phyloP scores from a whole-genome alignment of 352 stramenopile genomes.

The Phytophthora sp. region DNA sequence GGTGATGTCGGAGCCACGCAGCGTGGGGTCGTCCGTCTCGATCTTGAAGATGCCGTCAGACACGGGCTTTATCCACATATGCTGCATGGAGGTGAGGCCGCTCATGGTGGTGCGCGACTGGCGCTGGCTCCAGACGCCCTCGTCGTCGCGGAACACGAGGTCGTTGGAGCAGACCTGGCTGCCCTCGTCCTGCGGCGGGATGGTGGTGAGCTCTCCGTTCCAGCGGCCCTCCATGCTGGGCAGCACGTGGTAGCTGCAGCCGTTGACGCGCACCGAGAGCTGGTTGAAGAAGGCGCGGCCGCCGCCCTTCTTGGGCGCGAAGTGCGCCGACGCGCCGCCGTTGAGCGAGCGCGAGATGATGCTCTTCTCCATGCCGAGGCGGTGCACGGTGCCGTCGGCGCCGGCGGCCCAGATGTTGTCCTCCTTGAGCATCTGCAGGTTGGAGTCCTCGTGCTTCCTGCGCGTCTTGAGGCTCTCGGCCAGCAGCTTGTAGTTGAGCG shows the following conservation, averaged over 20 bases:
- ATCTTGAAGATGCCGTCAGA: constrained; percentile 89
- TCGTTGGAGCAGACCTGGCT: constrained; percentile 89
- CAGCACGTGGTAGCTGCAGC: constrained; percentile 86
- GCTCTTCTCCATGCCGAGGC: constrained; percentile 84
- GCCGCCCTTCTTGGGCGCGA: constrained; percentile 60
- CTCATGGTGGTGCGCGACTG: constrained; percentile 88
- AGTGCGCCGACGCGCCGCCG: constrained; percentile 52
- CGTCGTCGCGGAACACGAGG: constrained; percentile 81
- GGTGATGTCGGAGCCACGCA: constrained; percentile 82
- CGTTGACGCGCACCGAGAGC: constrained; percentile 85
- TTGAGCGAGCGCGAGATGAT: constrained; percentile 75
- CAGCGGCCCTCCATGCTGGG: constrained; percentile 87
- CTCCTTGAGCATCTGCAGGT: constrained; percentile 85
- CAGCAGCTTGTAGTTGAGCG: constrained; percentile 86
- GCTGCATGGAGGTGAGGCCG: constrained; percentile 84
- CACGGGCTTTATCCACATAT: constrained; percentile 91
- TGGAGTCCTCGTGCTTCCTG: constrained; percentile 81
- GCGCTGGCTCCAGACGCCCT: constrained; percentile 88
- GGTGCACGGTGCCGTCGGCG: constrained; percentile 78
- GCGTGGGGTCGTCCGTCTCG: constrained; percentile 81
- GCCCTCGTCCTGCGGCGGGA: constrained; percentile 79
- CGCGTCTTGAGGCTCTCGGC: constrained; percentile 80
- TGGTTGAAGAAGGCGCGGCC: constrained; percentile 88
- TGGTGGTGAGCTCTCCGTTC: constrained; percentile 81
- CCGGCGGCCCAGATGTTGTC: constrained; percentile 89